These are phyloP conservation scores for Albizia julibrissin DNA, from an alignment of 306 rosid genomes.

Conservation along the genomic window DNA sequence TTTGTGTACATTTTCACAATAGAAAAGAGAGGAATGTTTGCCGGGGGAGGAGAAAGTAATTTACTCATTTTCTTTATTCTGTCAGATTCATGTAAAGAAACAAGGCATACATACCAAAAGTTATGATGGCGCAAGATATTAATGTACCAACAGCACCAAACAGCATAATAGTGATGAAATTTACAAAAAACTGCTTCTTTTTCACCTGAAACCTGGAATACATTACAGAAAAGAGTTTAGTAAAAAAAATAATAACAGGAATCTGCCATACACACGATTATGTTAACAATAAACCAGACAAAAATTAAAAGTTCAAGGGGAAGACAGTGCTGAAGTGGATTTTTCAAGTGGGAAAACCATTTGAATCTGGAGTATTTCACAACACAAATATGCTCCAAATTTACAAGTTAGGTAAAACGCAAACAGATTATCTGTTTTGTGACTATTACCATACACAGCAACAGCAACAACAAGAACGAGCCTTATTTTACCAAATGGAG, in stretches of 20 bases:
- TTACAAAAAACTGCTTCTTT: slow-evolving; percentile 92
- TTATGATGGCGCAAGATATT: slow-evolving; percentile 71
- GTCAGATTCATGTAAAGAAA: slow-evolving; percentile 9
- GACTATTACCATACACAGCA: not conserved
- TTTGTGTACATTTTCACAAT: not conserved
- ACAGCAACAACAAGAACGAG: not conserved
- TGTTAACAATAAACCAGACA: not conserved
- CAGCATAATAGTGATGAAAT: slow-evolving; percentile 77
- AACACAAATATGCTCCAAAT: not conserved
- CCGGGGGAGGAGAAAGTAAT: not conserved
- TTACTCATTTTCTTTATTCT: not conserved
- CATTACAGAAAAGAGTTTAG: not conserved
- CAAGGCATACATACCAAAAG: slow-evolving; percentile 72
- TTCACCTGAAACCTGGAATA: slow-evolving; percentile 91
- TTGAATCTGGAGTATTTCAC: not conserved
- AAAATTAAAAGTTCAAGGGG: not conserved
- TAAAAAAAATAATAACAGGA: not conserved
- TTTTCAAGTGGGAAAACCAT: not conserved
- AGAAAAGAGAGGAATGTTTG: not conserved
- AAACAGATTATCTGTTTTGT: not conserved
- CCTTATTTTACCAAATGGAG: not conserved
- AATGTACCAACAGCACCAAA: slow-evolving; percentile 97
- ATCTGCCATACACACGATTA: not conserved
- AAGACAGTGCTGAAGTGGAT: not conserved
- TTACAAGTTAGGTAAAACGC: not conserved